These are phyloP conservation scores for Cytospora schulzeri DNA, from an alignment of 2,329 filamentous ascomycete species.

Conservation along the genomic window DNA sequence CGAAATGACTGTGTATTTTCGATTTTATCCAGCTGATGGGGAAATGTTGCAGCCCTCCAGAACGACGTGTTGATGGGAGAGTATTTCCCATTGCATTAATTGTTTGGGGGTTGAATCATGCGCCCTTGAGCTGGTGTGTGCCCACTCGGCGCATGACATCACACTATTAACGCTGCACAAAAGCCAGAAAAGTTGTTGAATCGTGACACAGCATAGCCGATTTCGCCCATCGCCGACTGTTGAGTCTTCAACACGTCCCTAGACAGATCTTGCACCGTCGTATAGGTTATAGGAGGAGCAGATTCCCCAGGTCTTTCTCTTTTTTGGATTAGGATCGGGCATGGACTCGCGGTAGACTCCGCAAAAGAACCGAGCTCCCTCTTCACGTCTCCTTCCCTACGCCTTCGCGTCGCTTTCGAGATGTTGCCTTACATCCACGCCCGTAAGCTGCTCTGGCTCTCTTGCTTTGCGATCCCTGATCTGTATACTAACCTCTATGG, in stretches of 20 bases:
- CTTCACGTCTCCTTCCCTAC: neutral
- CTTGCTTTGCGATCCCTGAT: neutral
- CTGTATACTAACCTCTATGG: slow-evolving; percentile 27
- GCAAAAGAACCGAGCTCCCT: neutral
- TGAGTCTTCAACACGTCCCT: neutral
- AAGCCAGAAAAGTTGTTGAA: slow-evolving; percentile 13
- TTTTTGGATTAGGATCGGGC: neutral
- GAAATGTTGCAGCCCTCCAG: neutral
- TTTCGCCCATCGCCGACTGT: neutral
- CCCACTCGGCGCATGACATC: slow-evolving; percentile 16
- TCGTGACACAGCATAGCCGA: neutral
- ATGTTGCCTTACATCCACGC: slow-evolving; percentile 42
- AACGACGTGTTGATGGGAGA: neutral
- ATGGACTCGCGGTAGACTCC: slow-evolving; percentile 17
- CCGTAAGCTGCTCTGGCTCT: slow-evolving; percentile 31
- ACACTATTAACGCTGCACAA: slow-evolving; percentile 2
- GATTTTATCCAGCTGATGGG: slow-evolving; percentile 15
- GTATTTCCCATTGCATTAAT: neutral
- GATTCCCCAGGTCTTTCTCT: neutral
- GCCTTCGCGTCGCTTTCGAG: slow-evolving; percentile 6
- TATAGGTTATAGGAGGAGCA: neutral
- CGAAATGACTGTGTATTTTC: no score
- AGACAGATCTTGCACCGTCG: neutral
- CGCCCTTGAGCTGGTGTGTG: neutral
- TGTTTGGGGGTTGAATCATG: neutral